A percentile compares a stretch with the other conserved stretches of the same genome.
phyloP scores from a whole-genome alignment of 106 monocot species.

The Dendrobium nobile region DNA sequence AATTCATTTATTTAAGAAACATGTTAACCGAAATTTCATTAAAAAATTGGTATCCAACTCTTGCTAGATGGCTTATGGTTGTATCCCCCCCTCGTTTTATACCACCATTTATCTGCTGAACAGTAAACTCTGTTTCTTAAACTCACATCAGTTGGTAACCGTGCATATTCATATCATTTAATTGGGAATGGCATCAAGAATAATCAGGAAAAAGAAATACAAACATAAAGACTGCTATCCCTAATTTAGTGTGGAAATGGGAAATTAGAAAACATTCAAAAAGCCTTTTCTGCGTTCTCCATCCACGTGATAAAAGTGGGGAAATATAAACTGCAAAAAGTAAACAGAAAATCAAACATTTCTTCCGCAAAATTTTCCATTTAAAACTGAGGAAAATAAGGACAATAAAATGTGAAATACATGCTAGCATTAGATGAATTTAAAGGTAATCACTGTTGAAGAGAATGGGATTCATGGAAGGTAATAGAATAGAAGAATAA shows the following conservation, averaged over 20 bases:
- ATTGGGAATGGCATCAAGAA: not conserved
- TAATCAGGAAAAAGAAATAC: not conserved
- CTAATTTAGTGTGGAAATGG: not conserved
- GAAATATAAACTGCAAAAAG: not conserved
- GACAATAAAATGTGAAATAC: not conserved
- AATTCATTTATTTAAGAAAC: too few relatives aligned
- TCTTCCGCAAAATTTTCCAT: not conserved
- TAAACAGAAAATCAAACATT: not conserved
- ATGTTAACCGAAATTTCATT: too few relatives aligned
- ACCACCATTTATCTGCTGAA: not conserved
- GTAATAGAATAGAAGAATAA: not conserved
- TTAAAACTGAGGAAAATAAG: not conserved
- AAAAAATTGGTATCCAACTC: too few relatives aligned
- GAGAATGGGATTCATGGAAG: not conserved
- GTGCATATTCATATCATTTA: not conserved
- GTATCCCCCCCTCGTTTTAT: not conserved
- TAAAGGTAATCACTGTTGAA: not conserved
- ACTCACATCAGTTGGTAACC: too few relatives aligned
- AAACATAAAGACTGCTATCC: not conserved
- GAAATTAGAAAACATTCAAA: not conserved
- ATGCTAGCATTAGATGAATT: conserved; percentile 1
- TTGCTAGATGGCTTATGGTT: too few relatives aligned
- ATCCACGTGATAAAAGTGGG: not conserved
- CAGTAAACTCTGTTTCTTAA: too few relatives aligned
- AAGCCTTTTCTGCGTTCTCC: not conserved